Evolutionary conservation across 2,329 filamentous ascomycete species (phyloP).

Genomic region (Xylariomycetidae sp.): DNA sequence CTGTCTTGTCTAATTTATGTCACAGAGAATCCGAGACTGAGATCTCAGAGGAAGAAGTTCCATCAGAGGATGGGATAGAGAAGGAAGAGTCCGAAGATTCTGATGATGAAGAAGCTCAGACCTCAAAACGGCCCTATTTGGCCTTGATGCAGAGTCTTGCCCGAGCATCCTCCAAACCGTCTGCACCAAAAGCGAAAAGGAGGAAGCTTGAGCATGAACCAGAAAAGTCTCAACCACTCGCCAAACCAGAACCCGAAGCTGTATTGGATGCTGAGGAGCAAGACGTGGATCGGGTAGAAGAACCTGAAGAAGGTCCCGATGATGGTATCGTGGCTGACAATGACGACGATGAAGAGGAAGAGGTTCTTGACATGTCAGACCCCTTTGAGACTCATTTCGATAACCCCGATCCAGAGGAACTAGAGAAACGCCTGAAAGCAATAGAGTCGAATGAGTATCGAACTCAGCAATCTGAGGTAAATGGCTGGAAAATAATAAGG

Average conservation of each 20-base stretch:
- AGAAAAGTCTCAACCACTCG: slow-evolving; percentile 12
- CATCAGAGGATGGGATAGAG: slow-evolving; percentile 37
- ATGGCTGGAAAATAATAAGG: slow-evolving; percentile 44
- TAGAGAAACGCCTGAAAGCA: slow-evolving; percentile 49
- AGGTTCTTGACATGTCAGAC: slow-evolving; percentile 48
- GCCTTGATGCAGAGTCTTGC: slow-evolving; percentile 54
- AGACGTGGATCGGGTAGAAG: slow-evolving; percentile 40
- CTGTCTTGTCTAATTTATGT: slow-evolving; percentile 7
- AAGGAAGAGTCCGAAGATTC: slow-evolving; percentile 41
- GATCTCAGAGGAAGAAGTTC: slow-evolving; percentile 31
- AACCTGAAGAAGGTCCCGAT: slow-evolving; percentile 44
- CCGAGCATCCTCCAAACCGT: slow-evolving; percentile 32
- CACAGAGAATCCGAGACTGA: slow-evolving; percentile 28
- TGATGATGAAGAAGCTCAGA: slow-evolving; percentile 33
- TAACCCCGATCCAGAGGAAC: slow-evolving; percentile 56
- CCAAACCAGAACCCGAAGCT: slow-evolving; percentile 20
- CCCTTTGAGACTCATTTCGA: slow-evolving; percentile 81
- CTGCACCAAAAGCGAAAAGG: slow-evolving; percentile 47
- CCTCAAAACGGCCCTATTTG: slow-evolving; percentile 47
- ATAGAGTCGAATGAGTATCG: slow-evolving; percentile 48
- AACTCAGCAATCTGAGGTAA: slow-evolving; percentile 40
- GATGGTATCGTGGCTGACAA: slow-evolving; percentile 28
- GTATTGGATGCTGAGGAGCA: slow-evolving; percentile 31
- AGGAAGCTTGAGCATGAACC: slow-evolving; percentile 47
- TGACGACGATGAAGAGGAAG: slow-evolving; percentile 45